These are phyloP conservation scores for Auriscalpium orientale DNA, from an alignment of 768 basidiomycete species.

Conservation along the genomic window DNA sequence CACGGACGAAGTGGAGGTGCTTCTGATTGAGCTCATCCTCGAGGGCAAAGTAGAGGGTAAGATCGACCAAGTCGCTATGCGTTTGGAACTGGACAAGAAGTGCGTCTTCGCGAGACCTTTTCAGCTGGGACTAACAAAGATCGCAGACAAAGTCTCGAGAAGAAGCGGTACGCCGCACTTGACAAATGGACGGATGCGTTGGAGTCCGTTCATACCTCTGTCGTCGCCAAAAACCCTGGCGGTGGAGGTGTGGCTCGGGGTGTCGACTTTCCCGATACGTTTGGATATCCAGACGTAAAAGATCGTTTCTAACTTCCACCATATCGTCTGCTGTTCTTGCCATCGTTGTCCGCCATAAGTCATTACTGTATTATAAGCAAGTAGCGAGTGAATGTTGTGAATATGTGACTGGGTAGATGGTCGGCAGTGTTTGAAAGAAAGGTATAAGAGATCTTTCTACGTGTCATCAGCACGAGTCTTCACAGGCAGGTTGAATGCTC, in stretches of 20 bases:
- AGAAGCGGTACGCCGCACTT: constrained; percentile 75
- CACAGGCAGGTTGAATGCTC: not conserved
- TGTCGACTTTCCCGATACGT: constrained; percentile 2
- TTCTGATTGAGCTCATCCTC: constrained; percentile 87
- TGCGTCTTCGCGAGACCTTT: constrained; percentile 27
- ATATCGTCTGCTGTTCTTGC: not conserved
- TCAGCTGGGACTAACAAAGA: too few relatives aligned
- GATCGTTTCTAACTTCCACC: not conserved
- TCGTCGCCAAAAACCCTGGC: constrained; percentile 63
- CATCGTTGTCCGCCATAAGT: not conserved
- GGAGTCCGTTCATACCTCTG: constrained; percentile 65
- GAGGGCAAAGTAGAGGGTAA: constrained; percentile 96
- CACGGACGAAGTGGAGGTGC: constrained; percentile 84
- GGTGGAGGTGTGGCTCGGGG: constrained; percentile 12
- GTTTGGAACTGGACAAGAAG: constrained; percentile 86
- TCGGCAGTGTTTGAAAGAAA: not conserved
- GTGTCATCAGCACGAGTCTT: not conserved
- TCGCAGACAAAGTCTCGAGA: constrained; percentile 75
- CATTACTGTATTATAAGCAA: not conserved
- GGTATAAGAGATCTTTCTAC: not conserved
- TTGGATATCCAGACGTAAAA: not conserved
- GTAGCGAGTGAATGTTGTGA: not conserved
- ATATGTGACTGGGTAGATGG: too few relatives aligned
- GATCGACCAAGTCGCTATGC: constrained; percentile 94
- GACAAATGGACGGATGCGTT: constrained; percentile 80